Percentiles rank a stretch among this genome's conserved stretches.
These are phyloP conservation scores for Thraustochytrium striatum DNA, from an alignment of 352 stramenopile species.

Conservation along the genomic window DNA sequence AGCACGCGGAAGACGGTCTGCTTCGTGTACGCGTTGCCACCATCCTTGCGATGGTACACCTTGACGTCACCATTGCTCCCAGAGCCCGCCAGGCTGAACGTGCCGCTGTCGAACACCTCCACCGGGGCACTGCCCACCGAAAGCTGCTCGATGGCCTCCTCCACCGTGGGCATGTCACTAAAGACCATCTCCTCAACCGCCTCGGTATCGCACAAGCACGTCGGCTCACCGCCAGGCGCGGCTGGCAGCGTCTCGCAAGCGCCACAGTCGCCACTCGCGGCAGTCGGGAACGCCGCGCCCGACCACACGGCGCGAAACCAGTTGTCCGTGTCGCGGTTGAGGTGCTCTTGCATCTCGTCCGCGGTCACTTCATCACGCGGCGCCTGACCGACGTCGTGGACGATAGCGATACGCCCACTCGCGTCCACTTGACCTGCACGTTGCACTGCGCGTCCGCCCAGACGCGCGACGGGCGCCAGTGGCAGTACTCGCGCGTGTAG, in stretches of 20 bases:
- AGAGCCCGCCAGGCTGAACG: neutral
- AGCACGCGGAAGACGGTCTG: conserved; percentile 26
- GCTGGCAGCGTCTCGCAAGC: neutral
- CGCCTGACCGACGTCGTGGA: conserved; percentile 7
- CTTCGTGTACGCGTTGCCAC: conserved; percentile 7
- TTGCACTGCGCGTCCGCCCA: neutral
- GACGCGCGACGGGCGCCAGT: neutral
- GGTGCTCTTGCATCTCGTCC: neutral
- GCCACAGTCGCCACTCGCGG: neutral
- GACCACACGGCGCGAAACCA: neutral
- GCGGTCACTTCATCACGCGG: neutral
- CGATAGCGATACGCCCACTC: neutral
- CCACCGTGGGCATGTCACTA: neutral
- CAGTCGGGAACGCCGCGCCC: neutral
- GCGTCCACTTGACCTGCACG: neutral
- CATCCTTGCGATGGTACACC: neutral
- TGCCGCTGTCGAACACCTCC: neutral
- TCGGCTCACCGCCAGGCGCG: neutral
- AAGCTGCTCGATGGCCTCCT: neutral
- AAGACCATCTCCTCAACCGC: neutral
- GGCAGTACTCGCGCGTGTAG: neutral
- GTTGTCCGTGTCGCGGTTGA: neutral
- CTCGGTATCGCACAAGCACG: neutral
- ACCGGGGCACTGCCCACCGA: neutral
- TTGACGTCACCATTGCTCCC: neutral